Percentiles rank a stretch among this genome's conserved stretches.
Conservation (phyloP, 768 basidiomycete species). For the Sporobolomyces pararoseus region DNA sequence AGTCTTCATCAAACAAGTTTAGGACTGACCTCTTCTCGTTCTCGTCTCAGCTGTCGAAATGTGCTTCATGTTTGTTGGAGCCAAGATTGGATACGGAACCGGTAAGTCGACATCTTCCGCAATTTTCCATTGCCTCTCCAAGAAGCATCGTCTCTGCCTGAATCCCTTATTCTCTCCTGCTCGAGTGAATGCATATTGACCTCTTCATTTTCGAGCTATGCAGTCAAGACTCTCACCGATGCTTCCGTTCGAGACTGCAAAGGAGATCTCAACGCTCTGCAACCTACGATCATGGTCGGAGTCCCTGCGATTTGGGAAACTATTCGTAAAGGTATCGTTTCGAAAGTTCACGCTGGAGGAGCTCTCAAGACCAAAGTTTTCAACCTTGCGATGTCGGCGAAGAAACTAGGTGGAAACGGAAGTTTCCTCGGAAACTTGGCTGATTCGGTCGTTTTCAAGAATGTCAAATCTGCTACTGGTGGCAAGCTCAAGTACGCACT, state of each 20-base stretch:
- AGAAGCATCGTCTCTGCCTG: background rate
- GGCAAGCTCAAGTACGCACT: slow-evolving; percentile 72
- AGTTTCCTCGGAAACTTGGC: slow-evolving; percentile 66
- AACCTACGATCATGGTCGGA: slow-evolving; percentile 84
- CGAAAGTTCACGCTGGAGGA: slow-evolving; percentile 70
- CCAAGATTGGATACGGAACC: slow-evolving; percentile 75
- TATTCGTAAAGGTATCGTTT: slow-evolving; percentile 87
- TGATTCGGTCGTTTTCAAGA: slow-evolving; percentile 70
- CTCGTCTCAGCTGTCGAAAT: slow-evolving; percentile 16
- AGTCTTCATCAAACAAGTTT: slow-evolving; percentile 68
- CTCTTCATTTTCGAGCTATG: too few relatives aligned
- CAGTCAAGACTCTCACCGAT: slow-evolving; percentile 88
- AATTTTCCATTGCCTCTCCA: background rate
- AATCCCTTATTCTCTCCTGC: background rate
- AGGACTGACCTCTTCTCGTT: slow-evolving; percentile 65
- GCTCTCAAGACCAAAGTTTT: slow-evolving; percentile 70
- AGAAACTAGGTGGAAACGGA: slow-evolving; percentile 60
- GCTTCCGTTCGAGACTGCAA: slow-evolving; percentile 58
- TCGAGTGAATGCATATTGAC: too few relatives aligned
- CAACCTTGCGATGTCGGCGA: slow-evolving; percentile 69
- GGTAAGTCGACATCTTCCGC: slow-evolving; percentile 40
- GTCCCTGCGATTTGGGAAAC: slow-evolving; percentile 96
- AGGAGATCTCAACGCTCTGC: slow-evolving; percentile 79
- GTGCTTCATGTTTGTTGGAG: slow-evolving; percentile 42
- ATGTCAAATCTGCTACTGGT: slow-evolving; percentile 77